phyloP scores from a whole-genome alignment of 805 yeast genomes.

The Starmerella powellii region DNA sequence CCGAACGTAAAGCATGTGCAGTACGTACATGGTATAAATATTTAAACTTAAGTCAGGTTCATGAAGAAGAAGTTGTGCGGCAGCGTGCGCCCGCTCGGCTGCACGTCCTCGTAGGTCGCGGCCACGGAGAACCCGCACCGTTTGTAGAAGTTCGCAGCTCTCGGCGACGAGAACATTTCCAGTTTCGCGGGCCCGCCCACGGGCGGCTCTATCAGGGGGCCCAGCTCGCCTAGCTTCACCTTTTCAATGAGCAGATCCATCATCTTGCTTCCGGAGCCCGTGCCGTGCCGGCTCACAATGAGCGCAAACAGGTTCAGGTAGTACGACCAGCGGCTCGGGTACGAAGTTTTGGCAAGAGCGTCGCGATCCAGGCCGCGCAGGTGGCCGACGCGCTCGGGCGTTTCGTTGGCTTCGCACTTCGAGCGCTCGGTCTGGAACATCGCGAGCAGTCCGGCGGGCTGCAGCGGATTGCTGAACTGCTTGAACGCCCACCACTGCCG shows the following conservation, averaged over 20 bases:
- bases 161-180: slow-evolving; percentile 18
- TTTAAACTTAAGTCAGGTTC: slow-evolving; percentile 7
- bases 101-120: background rate
- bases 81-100: slow-evolving; percentile 9
- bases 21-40: too few relatives aligned
- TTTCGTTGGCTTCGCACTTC: background rate
- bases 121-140: slow-evolving; percentile 13
- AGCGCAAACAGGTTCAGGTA: slow-evolving; percentile 8
- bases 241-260: slow-evolving; percentile 6
- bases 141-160: slow-evolving; percentile 12
- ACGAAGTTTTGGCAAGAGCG: slow-evolving; percentile 2
- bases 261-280: slow-evolving; percentile 10
- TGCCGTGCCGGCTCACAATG: slow-evolving; percentile 8
- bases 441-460: slow-evolving; percentile 1
- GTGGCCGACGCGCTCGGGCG: slow-evolving; percentile 3
- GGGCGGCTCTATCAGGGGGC: slow-evolving; percentile 6
- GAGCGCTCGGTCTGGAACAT: slow-evolving; percentile 8
- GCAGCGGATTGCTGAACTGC: slow-evolving; percentile 4
- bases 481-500: slow-evolving; percentile 9
- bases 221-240: background rate
- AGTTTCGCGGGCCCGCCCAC: slow-evolving; percentile 17
- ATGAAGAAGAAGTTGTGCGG: slow-evolving; percentile 12
- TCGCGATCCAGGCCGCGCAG: slow-evolving; percentile 7
- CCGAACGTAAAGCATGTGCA: too few relatives aligned
- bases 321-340: slow-evolving; percentile 9